A percentile compares a stretch with the other conserved stretches of the same genome.
These are phyloP conservation scores for Raffaelea deltoideospora DNA, from an alignment of 2,329 filamentous ascomycete genomes.

Conservation along the genomic window DNA sequence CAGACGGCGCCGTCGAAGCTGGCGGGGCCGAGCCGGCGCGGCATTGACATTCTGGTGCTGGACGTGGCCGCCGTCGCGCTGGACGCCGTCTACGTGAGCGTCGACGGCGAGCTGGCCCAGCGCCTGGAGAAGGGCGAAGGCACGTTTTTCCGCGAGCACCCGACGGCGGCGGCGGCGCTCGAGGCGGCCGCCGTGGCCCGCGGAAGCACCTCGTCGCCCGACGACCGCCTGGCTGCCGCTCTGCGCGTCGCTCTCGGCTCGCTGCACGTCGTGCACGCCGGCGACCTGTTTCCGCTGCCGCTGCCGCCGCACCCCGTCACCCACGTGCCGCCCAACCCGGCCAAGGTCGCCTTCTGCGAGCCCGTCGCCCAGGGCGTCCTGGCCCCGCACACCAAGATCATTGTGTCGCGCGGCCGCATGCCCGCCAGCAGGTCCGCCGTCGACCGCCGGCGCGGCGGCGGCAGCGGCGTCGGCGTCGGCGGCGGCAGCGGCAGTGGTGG, in stretches of 20 bases:
- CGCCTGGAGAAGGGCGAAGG: constrained; percentile 72
- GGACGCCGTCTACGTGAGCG: constrained; percentile 72
- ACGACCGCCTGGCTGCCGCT: constrained; percentile 46
- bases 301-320: constrained; percentile 76
- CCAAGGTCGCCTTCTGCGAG: constrained; percentile 83
- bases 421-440: constrained; percentile 31
- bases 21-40: constrained; percentile 53
- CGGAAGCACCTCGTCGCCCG: constrained; percentile 14
- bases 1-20: constrained; percentile 62
- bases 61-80: constrained; percentile 68
- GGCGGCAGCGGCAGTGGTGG: neutral
- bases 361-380: constrained; percentile 81
- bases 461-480: neutral
- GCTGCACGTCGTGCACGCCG: constrained; percentile 65
- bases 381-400: constrained; percentile 63
- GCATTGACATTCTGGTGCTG: constrained; percentile 71
- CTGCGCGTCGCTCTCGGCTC: constrained; percentile 61
- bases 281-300: constrained; percentile 64
- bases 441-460: neutral
- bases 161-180: constrained; percentile 14
- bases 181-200: neutral
- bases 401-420: constrained; percentile 53
- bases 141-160: constrained; percentile 58
- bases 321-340: constrained; percentile 69
- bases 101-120: constrained; percentile 67